A percentile compares a stretch with the other conserved stretches of the same genome.
Conservation (phyloP, 2,329 filamentous ascomycete species). For the Microdochium trichocladiopsis region DNA sequence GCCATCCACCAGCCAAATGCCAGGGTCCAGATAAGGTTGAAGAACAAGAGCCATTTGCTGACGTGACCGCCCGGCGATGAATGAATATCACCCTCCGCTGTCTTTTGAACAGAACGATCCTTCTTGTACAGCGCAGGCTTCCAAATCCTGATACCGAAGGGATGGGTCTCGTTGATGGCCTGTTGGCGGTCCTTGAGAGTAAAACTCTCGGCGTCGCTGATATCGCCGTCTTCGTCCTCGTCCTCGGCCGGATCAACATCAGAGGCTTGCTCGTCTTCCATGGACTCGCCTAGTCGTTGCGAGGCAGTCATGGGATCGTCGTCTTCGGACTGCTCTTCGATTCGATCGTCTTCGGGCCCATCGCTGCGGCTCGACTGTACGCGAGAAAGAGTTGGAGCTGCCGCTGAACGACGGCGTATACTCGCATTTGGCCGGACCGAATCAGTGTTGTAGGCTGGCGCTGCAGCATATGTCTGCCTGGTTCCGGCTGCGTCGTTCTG, state of each 20-base stretch:
- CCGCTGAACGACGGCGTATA: background rate
- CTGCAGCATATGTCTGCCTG: constrained; percentile 29
- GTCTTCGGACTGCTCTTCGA: constrained; percentile 19
- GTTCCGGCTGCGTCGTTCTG: constrained; percentile 55
- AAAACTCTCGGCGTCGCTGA: constrained; percentile 95
- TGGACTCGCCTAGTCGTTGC: constrained; percentile 1
- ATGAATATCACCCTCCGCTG: constrained; percentile 93
- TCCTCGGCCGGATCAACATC: constrained; percentile 43
- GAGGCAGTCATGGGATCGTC: constrained; percentile 22
- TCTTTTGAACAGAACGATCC: constrained; percentile 90
- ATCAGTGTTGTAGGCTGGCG: constrained; percentile 19
- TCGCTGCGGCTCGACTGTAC: constrained; percentile 31
- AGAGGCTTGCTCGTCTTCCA: constrained; percentile 29
- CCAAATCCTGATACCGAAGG: constrained; percentile 98
- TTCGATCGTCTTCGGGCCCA: constrained; percentile 18
- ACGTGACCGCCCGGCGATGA: constrained; percentile 86
- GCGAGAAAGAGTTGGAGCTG: constrained; percentile 26
- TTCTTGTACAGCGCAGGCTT: constrained; percentile 99
- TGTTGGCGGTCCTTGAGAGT: constrained; percentile 94
- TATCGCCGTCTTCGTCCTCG: constrained; percentile 60
- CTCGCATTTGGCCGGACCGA: constrained; percentile 6
- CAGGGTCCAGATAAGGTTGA: constrained; percentile 86
- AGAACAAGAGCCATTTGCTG: constrained; percentile 74
- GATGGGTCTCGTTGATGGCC: constrained; percentile 97
- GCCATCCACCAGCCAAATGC: constrained; percentile 97